Evolutionary conservation across 768 basidiomycete genomes (phyloP), one percentile per base, ranked within the genome.

Genomic region (Rhodotorula kratochvilovae): DNA sequence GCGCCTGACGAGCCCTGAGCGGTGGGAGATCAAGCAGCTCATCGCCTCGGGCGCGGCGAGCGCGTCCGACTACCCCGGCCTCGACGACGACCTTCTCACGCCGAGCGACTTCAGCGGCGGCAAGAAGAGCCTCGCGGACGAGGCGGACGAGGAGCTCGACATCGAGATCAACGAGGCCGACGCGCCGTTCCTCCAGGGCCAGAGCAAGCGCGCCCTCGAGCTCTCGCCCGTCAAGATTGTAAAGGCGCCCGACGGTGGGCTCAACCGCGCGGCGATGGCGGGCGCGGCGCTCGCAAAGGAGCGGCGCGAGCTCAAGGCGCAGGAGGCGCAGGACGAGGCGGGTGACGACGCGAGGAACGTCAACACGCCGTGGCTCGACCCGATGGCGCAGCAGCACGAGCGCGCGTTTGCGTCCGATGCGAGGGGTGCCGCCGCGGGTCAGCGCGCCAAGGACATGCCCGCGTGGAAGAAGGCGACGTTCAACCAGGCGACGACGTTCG

Each of bases 21-120:
- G 96, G 39, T 99, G 96, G 93, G 96, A 99, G 83, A 94, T 99
- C 81, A 97, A 98, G 81, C 96, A 98, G 80, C 86, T 99, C 67
- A 96, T 98, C 66, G 90, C 96, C 1, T 96, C 93, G 42, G 96
- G 96, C 54, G 90, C 88, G 25, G 86, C 97, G 65, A 88, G 88
- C 73, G 89, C 94, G 19, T 89, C 93, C 8, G 96, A 98, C 80
- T 95, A 94, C 77, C 93, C 92, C 5, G 91, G 95, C 42, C 83
- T 96, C 62, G 91, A 94, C 73, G 77, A 75, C 31, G 76, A 80
- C 75, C 81, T 81, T 67, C 42, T 61, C 25, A 78, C 78, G 39
- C 79, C 79, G 54, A 78, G 80, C 56, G 77, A 80, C 66, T 31
- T 36, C 72, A 25, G 72, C 67, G n/a, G 74, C 51, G 42, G 58